Conservation (phyloP, 2,329 filamentous ascomycete species). For the Colletotrichum tanaceti region DNA sequence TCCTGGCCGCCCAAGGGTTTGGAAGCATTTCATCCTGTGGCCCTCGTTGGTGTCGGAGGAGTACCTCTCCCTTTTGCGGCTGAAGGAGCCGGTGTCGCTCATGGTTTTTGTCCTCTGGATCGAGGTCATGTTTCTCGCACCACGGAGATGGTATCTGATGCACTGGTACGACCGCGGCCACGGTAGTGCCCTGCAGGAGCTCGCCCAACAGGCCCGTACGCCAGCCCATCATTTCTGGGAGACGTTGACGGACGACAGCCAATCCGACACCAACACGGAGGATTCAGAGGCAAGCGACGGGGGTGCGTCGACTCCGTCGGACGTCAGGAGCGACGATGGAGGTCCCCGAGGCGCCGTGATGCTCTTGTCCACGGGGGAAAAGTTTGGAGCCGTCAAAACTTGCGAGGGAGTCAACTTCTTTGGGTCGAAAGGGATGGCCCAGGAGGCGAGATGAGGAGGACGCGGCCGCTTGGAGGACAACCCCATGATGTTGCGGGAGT, state of each 20-base stretch:
- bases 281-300: conserved; percentile 23
- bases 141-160: conserved; percentile 36
- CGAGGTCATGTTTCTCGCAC: conserved; percentile 35
- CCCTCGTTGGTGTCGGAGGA: conserved; percentile 36
- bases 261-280: conserved; percentile 14
- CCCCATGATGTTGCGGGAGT: background rate
- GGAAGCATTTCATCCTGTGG: conserved; percentile 41
- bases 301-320: conserved; percentile 17
- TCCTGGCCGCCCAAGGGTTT: conserved; percentile 36
- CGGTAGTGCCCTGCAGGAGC: conserved; percentile 20
- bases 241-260: conserved; percentile 20
- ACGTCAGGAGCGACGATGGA: conserved; percentile 14
- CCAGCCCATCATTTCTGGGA: conserved; percentile 35
- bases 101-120: conserved; percentile 38
- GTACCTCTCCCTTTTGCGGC: conserved; percentile 28
- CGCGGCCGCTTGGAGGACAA: background rate
- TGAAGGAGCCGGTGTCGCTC: conserved; percentile 35
- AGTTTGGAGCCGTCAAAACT: conserved; percentile 15
- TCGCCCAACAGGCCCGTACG: conserved; percentile 5
- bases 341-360: background rate
- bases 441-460: conserved; percentile 10
- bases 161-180: conserved; percentile 36
- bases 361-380: conserved; percentile 27
- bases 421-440: background rate
- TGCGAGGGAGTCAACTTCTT: background rate